phyloP scores from a whole-genome alignment of 1,139 yeast species.

The Tardiomyces depauwii region DNA sequence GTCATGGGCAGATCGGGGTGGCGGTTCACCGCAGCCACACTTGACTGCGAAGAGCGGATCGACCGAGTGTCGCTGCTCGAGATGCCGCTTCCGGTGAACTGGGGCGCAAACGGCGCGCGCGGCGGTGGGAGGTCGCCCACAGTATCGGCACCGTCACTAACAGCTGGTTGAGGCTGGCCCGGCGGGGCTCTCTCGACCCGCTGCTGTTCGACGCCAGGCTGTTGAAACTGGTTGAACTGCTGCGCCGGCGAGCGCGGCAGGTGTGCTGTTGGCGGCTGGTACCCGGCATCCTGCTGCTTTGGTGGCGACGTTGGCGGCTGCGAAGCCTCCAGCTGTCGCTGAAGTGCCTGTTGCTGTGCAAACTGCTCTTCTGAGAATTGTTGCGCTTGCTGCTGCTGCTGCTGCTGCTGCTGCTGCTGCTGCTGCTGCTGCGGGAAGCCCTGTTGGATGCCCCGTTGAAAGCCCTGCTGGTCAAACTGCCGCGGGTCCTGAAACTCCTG shows the following conservation, averaged over 20 bases:
- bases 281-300: neutral
- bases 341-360: neutral
- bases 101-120: neutral
- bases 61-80: slow-evolving; percentile 1
- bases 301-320: neutral
- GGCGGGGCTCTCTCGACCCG: no score
- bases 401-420: neutral
- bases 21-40: slow-evolving; percentile 23
- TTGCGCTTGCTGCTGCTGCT: neutral
- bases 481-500: no score
- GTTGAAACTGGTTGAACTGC: no score
- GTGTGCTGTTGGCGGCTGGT: neutral
- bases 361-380: no score
- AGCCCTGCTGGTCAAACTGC: no score
- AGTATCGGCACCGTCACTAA: neutral
- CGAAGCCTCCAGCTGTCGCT: neutral
- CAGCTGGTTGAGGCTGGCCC: no score
- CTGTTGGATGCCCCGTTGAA: neutral
- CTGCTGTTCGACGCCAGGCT: no score
- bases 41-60: slow-evolving; percentile 2
- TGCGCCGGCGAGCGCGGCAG: no score
- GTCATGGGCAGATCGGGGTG: slow-evolving; percentile 41
- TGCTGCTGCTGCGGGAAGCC: neutral
- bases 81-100: neutral
- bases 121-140: neutral